Evolutionary conservation across 1,284 basidiomycete species (phyloP), one percentile per base, ranked within the genome.

Genomic region (Austropuccinia psidii): DNA sequence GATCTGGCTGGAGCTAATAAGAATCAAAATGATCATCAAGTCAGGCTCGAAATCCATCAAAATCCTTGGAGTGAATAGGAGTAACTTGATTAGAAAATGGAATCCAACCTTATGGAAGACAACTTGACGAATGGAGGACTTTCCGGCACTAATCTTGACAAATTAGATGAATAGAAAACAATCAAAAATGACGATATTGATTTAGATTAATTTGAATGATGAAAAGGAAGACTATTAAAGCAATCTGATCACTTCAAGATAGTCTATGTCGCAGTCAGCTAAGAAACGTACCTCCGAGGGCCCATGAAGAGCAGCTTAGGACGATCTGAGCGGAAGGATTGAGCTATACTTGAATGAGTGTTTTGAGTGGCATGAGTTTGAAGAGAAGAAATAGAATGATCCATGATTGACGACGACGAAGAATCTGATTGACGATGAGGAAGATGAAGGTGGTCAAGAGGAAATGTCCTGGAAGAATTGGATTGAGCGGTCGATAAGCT

Each of bases 111-210:
- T 85, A 77, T 94, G 89, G 84, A 97, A 96, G 21, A 98, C 85
- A 37, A 95, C 91, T 80, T 93, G 88, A 77, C 90, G 86, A 75
- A 96, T 91, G 37, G 91, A 93, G 27, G 93, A 90, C 82, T 98
- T 98, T 74, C 95, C 95, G 70, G 90, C 89, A 82, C 94, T 90
- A 76, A 54, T 62, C 29, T 61, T 41, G 35, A 17, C 21, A 4
- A 68, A 58, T 37, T 35, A 31, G 5, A 39, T 9, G 11, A 52
- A 50, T 61, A 47, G 78, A 69, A 65, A 66, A 64, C n/a, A 64
- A 52, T 43, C 55, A 75, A 37, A 39, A 64, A 47, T 49, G 54
- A 5, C 47, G 27, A 24, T 8, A 52, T 9, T 29, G 2, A 57
- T 31, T 15, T 57, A 29, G 19, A 11, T 24, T 8, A 31, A 31